Conservation (phyloP, 441 rosid genomes). For the Biscutella laevigata region DNA sequence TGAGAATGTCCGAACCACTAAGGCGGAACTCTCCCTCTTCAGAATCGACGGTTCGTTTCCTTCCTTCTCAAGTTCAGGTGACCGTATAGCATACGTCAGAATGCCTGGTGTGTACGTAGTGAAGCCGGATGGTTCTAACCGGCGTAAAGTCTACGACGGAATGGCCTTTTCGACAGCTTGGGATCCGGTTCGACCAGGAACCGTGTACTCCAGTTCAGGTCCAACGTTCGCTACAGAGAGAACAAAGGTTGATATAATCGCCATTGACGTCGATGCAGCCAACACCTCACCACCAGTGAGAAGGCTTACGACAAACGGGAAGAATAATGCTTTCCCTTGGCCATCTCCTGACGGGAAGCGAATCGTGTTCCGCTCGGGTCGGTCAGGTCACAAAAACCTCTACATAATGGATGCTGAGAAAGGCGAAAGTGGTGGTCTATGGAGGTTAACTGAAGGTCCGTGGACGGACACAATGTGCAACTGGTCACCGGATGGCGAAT, state of each 20-base stretch:
- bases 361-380: conserved; percentile 67
- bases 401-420: conserved; percentile 64
- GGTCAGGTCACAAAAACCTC: conserved; percentile 69
- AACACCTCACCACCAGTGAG: conserved; percentile 24
- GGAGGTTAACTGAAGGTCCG: conserved; percentile 51
- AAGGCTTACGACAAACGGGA: conserved; percentile 54
- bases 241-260: conserved; percentile 55
- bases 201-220: conserved; percentile 59
- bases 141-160: conserved; percentile 35
- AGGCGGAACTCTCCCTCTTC: conserved; percentile 47
- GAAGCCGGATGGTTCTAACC: conserved; percentile 62
- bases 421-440: conserved; percentile 54
- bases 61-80: conserved; percentile 65
- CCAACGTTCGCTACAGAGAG: conserved; percentile 62
- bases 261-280: conserved; percentile 43
- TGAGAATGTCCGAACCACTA: conserved; percentile 50
- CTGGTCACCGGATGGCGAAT: conserved; percentile 74
- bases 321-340: conserved; percentile 77
- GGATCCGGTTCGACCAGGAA: conserved; percentile 61
- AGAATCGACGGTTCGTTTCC: conserved; percentile 78
- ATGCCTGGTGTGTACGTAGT: conserved; percentile 83
- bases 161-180: conserved; percentile 64
- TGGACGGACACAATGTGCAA: conserved; percentile 79
- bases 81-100: conserved; percentile 56
- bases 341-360: conserved; percentile 75